Evolutionary conservation across 371 early-diverging fungal genomes (phyloP), one percentile per base, ranked within the genome.

Genomic region (Circinella umbellata): DNA sequence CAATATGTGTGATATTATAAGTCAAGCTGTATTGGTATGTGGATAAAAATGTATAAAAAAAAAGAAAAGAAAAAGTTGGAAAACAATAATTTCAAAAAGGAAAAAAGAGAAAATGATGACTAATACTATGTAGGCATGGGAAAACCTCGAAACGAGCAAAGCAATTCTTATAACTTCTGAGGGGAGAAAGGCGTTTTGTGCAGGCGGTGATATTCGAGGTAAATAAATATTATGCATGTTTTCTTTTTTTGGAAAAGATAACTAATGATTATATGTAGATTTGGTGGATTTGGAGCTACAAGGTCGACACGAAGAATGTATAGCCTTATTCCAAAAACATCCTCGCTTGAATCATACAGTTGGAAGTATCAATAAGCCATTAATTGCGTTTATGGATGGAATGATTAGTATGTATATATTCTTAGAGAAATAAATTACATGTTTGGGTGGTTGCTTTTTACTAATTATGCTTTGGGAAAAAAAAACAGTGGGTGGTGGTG

Each of bases 191-290:
- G 96, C 95, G 9, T 96, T 97, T 76, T 98, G 98, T 80, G 95
- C 98, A 20, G 98, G 99, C 20, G 99, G 98, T 9, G 98, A 98
- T 81, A 94, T 98, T 13, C 93, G 93, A 76, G 69, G 88, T 90
- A 80, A n/a, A n/a, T n/a, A n/a, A n/a, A n/a, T n/a, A n/a, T n/a
- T n/a, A n/a, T n/a, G n/a, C n/a, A n/a, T n/a, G n/a, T n/a, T n/a
- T n/a, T n/a, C n/a, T n/a, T n/a, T n/a, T n/a, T n/a, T n/a, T n/a
- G n/a, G n/a, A n/a, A n/a, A n/a, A n/a, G n/a, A n/a, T n/a, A 39
- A 39, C 39, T 6, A 39, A 39, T 39, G 10, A 6, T 6, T 39
- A 49, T 49, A 49, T 49, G 14, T 49, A 49, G 49, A 8, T 8
- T n/a, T 49, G n/a, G 49, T 49, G 49, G 49, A 49, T 49, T 8